Conservation (phyloP, 2,329 filamentous ascomycete species). For the Claviceps maximensis region DNA sequence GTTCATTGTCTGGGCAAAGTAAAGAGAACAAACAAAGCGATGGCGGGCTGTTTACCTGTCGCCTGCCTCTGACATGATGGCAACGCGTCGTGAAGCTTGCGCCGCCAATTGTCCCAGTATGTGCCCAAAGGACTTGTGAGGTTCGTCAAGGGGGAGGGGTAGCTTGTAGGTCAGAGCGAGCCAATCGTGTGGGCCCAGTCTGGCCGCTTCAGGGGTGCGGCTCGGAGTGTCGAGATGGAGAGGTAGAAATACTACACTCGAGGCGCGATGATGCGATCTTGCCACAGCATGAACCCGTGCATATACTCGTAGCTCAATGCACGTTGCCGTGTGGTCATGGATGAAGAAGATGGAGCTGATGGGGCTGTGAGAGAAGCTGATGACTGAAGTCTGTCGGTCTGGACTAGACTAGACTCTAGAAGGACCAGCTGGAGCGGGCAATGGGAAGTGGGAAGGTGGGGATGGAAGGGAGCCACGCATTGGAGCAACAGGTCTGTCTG, state of each 20-base stretch:
- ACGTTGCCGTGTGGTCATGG: not conserved
- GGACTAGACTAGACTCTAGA: no score
- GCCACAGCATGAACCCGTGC: not conserved
- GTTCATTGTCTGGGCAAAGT: not conserved
- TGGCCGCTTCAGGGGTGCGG: not conserved
- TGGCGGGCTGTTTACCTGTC: slow-evolving; percentile 13
- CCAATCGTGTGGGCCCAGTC: no score
- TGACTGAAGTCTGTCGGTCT: no score
- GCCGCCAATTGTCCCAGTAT: not conserved
- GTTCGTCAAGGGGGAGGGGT: not conserved
- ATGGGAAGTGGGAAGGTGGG: no score
- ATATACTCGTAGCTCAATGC: not conserved
- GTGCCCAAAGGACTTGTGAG: not conserved
- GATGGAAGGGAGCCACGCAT: no score
- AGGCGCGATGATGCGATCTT: not conserved
- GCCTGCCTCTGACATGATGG: slow-evolving; percentile 21
- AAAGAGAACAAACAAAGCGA: not conserved
- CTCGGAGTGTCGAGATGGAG: not conserved
- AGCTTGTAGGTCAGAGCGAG: no score
- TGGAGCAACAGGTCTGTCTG: no score
- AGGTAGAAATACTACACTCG: not conserved
- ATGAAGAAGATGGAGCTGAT: not conserved
- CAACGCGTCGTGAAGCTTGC: not conserved
- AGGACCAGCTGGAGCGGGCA: no score
- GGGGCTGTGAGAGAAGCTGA: no score